Percentiles rank a stretch among this genome's conserved stretches.
These are phyloP conservation scores for Mycena sanguinolenta DNA, from an alignment of 768 basidiomycete species.

Conservation along the genomic window DNA sequence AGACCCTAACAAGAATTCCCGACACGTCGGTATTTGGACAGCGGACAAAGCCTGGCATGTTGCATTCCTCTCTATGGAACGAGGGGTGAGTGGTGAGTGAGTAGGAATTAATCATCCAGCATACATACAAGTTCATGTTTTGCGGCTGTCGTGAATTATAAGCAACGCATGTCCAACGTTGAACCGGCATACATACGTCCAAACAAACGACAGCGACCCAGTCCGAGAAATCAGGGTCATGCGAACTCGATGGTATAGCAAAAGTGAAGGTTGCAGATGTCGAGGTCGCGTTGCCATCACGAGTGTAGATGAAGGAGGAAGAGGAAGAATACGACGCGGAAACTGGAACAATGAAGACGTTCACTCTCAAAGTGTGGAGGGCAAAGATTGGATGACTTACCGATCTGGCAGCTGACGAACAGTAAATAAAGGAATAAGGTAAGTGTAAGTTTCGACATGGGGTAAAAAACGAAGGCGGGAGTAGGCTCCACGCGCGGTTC, in stretches of 20 bases:
- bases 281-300: neutral
- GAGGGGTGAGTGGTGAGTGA: too few relatives aligned
- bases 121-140: neutral
- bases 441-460: neutral
- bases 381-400: neutral
- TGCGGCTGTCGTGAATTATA: neutral
- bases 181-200: neutral
- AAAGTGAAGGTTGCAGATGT: neutral
- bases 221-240: neutral
- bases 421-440: neutral
- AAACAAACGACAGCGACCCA: slow-evolving; percentile 4
- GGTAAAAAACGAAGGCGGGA: neutral
- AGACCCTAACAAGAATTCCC: slow-evolving; percentile 19
- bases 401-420: neutral
- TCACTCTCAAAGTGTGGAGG: neutral
- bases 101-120: neutral
- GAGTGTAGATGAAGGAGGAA: neutral
- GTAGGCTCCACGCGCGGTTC: too few relatives aligned
- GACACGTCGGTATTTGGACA: slow-evolving; percentile 20
- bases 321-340: neutral
- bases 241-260: neutral
- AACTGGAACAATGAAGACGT: neutral
- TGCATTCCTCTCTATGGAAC: slow-evolving; percentile 13
- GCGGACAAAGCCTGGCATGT: neutral
- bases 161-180: neutral